Base-by-base conservation (phyloP, 1,284 basidiomycete species). In the Ceratobasidium sp. region DNA sequence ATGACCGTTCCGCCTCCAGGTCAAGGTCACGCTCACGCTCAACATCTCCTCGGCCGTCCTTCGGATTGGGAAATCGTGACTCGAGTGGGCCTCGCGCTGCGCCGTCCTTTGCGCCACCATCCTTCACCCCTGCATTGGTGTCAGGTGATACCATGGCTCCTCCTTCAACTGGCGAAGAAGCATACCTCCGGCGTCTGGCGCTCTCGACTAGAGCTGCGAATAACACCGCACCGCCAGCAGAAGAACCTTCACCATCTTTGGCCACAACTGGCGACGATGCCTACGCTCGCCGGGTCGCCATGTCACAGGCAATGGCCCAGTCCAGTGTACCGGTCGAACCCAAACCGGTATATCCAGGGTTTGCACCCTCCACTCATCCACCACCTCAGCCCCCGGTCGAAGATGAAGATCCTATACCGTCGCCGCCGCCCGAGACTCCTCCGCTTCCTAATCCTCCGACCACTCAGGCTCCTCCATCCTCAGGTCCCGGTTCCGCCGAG, bases 141-240 rank as follows among this genome's bases (percentile, higher is more conserved):
- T 18, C 69, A 32, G 8, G 82, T 87, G 34, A 73, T 41, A 60
- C 18, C 48, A 16, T 50, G 9, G 34, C 73, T 8, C 52, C 45
- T 45, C 53, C 52, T 23, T 34, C 61, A 77, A 85, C 86, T 0
- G 89, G 89, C n/a, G 90, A 91, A 74, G 91, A 92, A 74, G 91
- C 86, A 2, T 90, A 90, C 76, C 82, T 88, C 32, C 84, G 87
- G 34, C 86, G 89, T 18, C 77, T 89, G 39, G 87, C 86, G 0
- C 81, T 92, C 83, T 88, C 86, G 76, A 76, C 61, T 79, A 72
- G 76, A 53, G 76, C 59, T 60, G 43, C 75, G 52, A 64, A 72
- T 39, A 73, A 75, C 26, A 86, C 87, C 1, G 88, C 88, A 2
- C 85, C 88, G 1, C 53, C 79, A 16, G 39, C 61, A 10, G 60